phyloP scores from a whole-genome alignment of 2,329 filamentous ascomycete species.

The Trichoderma atrobrunneum region DNA sequence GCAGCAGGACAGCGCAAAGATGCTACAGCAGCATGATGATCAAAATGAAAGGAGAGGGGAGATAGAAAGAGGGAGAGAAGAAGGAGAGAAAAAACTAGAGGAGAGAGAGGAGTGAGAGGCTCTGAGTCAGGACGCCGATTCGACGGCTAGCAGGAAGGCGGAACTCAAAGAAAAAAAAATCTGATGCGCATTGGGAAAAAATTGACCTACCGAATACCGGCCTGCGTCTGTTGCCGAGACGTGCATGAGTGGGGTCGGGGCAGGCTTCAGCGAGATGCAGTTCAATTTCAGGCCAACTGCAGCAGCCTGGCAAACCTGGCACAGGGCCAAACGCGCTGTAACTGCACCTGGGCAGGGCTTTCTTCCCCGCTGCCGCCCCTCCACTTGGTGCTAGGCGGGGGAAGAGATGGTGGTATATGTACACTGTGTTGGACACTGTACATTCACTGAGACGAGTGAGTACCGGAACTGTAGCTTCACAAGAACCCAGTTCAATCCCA shows the following conservation, averaged over 20 bases:
- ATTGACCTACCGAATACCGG: background rate
- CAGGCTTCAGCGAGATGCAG: constrained; percentile 12
- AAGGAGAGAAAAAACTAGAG: background rate
- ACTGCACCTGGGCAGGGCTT: background rate
- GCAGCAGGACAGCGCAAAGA: constrained; percentile 17
- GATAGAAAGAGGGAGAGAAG: background rate
- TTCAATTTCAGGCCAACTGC: background rate
- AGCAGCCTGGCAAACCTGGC: background rate
- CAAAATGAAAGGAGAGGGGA: background rate
- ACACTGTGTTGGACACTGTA: background rate
- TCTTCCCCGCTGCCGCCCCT: background rate
- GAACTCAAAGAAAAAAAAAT: constrained; percentile 17
- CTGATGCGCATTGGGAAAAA: constrained; percentile 13
- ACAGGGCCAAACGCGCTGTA: constrained; percentile 13
- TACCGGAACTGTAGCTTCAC: background rate
- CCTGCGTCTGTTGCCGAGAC: constrained; percentile 9
- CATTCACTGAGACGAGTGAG: background rate
- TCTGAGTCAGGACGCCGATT: constrained; percentile 20
- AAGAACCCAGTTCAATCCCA: background rate
- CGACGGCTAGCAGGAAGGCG: constrained; percentile 13
- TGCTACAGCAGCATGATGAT: constrained; percentile 18
- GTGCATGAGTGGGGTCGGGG: constrained; percentile 16
- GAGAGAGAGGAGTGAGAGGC: background rate
- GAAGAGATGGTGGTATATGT: background rate
- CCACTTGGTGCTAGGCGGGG: background rate